Evolutionary conservation across 129 eudicot species (phyloP).

Genomic region (Cynara cardunculus): DNA sequence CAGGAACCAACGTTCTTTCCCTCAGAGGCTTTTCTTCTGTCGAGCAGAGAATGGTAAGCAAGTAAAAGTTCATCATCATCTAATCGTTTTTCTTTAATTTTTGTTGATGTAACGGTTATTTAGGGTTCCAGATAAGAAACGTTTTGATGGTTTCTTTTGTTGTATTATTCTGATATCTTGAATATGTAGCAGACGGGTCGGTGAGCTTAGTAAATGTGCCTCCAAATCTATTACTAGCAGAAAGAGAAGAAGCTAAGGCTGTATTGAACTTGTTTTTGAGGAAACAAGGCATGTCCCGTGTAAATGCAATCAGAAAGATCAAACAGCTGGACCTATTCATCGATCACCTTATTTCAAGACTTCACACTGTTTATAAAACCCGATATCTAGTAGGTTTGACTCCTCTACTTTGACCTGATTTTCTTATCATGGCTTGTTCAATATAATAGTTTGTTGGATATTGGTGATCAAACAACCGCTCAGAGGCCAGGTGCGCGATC

Average conservation of each 20-base stretch:
- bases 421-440: neutral
- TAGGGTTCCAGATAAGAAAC: neutral
- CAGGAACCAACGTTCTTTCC: conserved; percentile 54
- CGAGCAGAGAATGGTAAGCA: conserved; percentile 54
- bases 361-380: conserved; percentile 81
- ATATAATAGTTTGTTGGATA: neutral
- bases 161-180: conserved; percentile 26
- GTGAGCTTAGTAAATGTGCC: conserved; percentile 63
- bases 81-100: neutral
- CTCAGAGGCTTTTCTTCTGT: conserved; percentile 52
- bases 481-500: neutral
- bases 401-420: conserved; percentile 16
- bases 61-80: conserved; percentile 12
- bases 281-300: conserved; percentile 72
- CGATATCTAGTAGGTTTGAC: conserved; percentile 87
- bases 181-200: conserved; percentile 50
- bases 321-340: conserved; percentile 80
- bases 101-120: neutral
- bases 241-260: conserved; percentile 94
- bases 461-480: neutral
- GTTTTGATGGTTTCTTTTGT: neutral
- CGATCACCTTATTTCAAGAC: conserved; percentile 78
- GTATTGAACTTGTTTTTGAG: conserved; percentile 78
- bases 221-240: conserved; percentile 67
- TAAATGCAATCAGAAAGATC: conserved; percentile 69